Percentiles rank a stretch among this genome's conserved stretches.
Evolutionary conservation across 257 asterid genomes (phyloP).

Genomic region (Fraxinus excelsior): DNA sequence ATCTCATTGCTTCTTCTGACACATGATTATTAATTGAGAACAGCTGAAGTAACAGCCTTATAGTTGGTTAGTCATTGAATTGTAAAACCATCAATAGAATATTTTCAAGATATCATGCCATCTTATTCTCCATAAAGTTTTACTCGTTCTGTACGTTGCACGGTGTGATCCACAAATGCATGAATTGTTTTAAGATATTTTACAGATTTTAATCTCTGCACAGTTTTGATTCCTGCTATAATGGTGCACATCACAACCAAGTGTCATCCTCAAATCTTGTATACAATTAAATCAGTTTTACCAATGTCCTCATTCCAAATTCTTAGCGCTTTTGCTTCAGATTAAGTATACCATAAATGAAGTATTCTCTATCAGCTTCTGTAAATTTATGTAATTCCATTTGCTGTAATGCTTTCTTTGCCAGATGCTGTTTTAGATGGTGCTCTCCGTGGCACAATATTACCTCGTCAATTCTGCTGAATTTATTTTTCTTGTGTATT

Average conservation of each 20-base stretch:
- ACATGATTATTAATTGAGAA: background rate
- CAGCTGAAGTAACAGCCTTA: constrained; percentile 17
- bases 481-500: background rate
- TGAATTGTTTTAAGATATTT: constrained; percentile 13
- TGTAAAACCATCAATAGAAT: constrained; percentile 18
- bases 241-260: constrained; percentile 4
- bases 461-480: background rate
- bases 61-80: background rate
- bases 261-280: background rate
- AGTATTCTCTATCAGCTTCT: constrained; percentile 3
- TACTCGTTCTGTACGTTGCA: background rate
- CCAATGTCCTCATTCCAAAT: constrained; percentile 9
- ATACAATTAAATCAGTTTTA: background rate
- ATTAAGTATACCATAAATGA: background rate
- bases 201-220: background rate
- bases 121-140: background rate
- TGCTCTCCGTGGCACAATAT: background rate
- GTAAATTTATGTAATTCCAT: background rate
- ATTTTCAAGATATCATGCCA: background rate
- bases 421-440: constrained; percentile 14
- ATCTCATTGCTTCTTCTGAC: constrained; percentile 13
- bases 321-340: background rate
- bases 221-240: background rate
- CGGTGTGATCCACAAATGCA: constrained; percentile 3
- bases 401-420: background rate